Conservation (phyloP, 345 rosid genomes). For the Pugionium dolabratum region DNA sequence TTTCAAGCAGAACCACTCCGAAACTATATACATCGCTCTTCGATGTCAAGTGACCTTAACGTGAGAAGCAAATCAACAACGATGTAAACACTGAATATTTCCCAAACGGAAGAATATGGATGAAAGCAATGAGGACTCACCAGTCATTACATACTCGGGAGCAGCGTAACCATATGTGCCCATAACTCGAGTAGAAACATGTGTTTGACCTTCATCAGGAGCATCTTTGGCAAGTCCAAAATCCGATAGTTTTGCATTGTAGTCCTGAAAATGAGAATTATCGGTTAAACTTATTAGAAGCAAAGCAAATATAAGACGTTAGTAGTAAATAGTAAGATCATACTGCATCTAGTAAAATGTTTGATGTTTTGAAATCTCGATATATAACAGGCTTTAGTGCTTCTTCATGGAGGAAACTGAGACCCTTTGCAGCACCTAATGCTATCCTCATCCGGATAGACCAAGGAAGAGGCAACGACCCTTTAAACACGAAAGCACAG, state of each 20-base stretch:
- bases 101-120: not conserved
- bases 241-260: constrained; percentile 92
- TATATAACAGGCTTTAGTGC: constrained; percentile 76
- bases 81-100: not conserved
- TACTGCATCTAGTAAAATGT: constrained; percentile 78
- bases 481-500: constrained; percentile 36
- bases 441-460: constrained; percentile 80
- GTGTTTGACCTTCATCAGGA: constrained; percentile 97
- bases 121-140: constrained; percentile 44
- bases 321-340: constrained; percentile 27
- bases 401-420: constrained; percentile 85
- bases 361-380: constrained; percentile 83
- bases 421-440: constrained; percentile 80
- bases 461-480: constrained; percentile 90
- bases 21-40: constrained; percentile 85
- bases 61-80: constrained; percentile 21
- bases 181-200: constrained; percentile 98
- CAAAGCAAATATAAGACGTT: not conserved
- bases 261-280: constrained; percentile 56
- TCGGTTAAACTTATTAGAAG: not conserved
- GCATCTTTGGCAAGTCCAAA: constrained; percentile 99
- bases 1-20: constrained; percentile 79
- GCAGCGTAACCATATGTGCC: constrained; percentile 74
- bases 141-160: constrained; percentile 91
- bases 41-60: constrained; percentile 76